These are phyloP conservation scores for Centella asiatica DNA, from an alignment of 129 eudicot genomes.

Conservation along the genomic window DNA sequence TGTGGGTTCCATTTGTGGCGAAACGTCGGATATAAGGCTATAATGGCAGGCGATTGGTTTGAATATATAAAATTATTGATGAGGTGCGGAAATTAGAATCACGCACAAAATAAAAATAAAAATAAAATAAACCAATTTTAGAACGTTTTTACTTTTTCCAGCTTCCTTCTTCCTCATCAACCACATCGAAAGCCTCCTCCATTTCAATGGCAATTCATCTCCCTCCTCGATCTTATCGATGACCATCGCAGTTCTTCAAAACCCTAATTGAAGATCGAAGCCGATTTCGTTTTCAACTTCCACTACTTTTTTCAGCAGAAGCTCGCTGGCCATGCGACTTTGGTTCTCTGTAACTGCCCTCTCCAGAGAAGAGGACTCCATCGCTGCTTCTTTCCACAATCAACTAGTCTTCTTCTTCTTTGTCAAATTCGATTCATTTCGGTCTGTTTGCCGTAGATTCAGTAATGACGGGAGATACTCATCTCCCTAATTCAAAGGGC, in stretches of 20 bases:
- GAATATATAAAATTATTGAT: too few species aligned
- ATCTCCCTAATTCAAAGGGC: constrained; percentile 42
- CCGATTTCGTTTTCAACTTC: not conserved
- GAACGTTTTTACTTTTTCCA: too few species aligned
- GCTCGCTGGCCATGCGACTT: constrained; percentile 70
- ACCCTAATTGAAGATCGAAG: not conserved
- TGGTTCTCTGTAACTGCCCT: constrained; percentile 38
- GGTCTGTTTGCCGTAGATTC: not conserved
- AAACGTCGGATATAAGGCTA: too few species aligned
- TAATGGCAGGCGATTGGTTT: too few species aligned
- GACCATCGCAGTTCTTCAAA: not conserved
- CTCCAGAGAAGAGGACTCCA: constrained; percentile 54
- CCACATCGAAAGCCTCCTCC: not conserved
- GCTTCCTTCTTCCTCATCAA: too few species aligned
- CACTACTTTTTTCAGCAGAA: constrained; percentile 12
- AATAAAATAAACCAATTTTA: too few species aligned
- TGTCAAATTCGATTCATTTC: not conserved
- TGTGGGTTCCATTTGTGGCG: too few species aligned
- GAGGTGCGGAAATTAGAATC: too few species aligned
- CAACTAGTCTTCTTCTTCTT: not conserved
- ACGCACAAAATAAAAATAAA: too few species aligned
- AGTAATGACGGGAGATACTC: constrained; percentile 46
- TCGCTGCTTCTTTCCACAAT: not conserved
- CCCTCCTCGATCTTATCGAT: not conserved
- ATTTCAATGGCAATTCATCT: not conserved